Evolutionary conservation across 2,329 filamentous ascomycete genomes (phyloP).

Genomic region (Exophiala spinifera): DNA sequence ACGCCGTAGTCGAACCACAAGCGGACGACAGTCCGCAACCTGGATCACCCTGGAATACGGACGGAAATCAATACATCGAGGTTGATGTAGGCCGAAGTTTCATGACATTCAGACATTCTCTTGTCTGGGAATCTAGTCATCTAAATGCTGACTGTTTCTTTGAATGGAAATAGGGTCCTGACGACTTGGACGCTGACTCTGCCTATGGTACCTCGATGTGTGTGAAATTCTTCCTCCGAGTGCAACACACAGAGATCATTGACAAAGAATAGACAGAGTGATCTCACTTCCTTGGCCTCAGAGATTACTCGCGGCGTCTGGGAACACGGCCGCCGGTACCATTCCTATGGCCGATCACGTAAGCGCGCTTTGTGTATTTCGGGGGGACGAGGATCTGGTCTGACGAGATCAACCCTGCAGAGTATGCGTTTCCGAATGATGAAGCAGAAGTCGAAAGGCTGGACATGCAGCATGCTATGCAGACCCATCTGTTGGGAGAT

Average conservation of each 20-base stretch:
- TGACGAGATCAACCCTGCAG: neutral
- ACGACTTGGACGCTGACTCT: conserved; percentile 7
- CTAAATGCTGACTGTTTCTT: neutral
- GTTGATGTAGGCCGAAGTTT: conserved; percentile 9
- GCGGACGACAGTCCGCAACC: neutral
- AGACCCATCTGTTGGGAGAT: conserved; percentile 16
- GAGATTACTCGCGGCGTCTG: conserved; percentile 11
- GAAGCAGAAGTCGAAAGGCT: conserved; percentile 36
- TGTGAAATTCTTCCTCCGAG: neutral
- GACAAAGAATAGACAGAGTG: conserved; percentile 5
- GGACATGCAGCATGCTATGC: conserved; percentile 36
- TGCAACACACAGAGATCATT: neutral
- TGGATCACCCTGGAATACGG: neutral
- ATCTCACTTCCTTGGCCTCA: conserved; percentile 14
- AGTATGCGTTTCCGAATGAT: conserved; percentile 35
- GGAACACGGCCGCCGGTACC: conserved; percentile 19
- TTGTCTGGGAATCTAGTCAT: neutral
- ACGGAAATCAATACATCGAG: conserved; percentile 2
- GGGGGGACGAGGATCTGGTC: too few species aligned
- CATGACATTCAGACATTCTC: neutral
- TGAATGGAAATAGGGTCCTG: neutral
- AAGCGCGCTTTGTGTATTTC: neutral
- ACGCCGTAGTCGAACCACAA: neutral
- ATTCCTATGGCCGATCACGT: conserved; percentile 11
- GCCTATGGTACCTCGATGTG: conserved; percentile 16